Evolutionary conservation across 306 rosid genomes (phyloP).

Genomic region (Cucurbita ficifolia): DNA sequence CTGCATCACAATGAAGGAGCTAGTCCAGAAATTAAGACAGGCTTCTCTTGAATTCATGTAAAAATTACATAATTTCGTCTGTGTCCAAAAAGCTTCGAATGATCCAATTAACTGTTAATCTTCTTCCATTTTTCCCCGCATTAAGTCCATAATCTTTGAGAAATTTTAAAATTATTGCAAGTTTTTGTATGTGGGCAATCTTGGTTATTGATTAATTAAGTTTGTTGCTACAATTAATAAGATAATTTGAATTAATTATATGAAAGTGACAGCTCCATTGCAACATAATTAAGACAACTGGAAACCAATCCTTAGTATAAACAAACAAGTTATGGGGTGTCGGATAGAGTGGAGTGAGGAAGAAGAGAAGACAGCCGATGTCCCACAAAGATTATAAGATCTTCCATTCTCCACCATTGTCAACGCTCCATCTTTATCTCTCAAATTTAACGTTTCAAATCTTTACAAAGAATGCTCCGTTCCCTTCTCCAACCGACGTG

Average conservation of each 20-base stretch:
- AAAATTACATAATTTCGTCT: neutral
- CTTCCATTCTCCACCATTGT: neutral
- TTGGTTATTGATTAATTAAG: neutral
- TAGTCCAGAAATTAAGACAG: constrained; percentile 22
- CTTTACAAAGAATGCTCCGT: no score
- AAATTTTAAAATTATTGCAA: neutral
- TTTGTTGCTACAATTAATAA: neutral
- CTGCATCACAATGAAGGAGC: constrained; percentile 25
- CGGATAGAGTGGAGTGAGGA: neutral
- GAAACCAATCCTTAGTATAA: neutral
- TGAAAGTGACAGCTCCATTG: neutral
- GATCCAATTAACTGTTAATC: neutral
- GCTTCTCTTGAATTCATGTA: constrained; percentile 9
- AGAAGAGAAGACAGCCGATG: neutral
- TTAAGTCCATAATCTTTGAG: no score
- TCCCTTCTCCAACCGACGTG: no score
- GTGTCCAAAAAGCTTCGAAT: neutral
- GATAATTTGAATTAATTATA: neutral
- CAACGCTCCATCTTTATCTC: neutral
- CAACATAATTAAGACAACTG: neutral
- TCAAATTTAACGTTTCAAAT: neutral
- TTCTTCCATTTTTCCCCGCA: neutral
- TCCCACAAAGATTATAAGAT: constrained; percentile 1
- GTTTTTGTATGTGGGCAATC: neutral
- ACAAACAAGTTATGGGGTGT: neutral